Base-by-base conservation (phyloP, 2,329 filamentous ascomycete species). In the Fusarium gaditjirri region DNA sequence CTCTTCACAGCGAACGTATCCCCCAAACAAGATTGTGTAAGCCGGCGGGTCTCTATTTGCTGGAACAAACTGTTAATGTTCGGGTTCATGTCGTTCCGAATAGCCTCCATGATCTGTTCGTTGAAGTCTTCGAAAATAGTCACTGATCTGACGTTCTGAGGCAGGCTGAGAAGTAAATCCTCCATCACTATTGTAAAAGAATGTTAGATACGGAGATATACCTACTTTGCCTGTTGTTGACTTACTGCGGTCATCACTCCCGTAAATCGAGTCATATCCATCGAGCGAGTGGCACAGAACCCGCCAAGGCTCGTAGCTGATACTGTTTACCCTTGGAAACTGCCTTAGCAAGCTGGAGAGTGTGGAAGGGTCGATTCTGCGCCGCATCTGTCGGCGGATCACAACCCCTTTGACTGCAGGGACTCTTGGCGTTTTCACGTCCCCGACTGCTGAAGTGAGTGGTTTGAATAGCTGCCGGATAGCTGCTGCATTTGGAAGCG, bases 111-210 rank as follows among this genome's bases (percentile, higher is more conserved):
- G 25, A 56, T 44, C 8, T 36, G 29, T 23, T 56, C 38, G 31
- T 61, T 61, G 25, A 56, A 61, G 21, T 56, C 49, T 23, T 61
- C 38, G 9, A 61, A 61, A 25, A 61, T 56, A 6, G 38, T 21
- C 14, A 31, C 21, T 29, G 49, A 61, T 43, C 31, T 61, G 31
- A 61, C 25, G 17, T 29, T 21, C n/a, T 56, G 11, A 7, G 49
- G 31, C 12, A 54, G 25, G 14, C 6, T 8, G 6, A 10, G 6
- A 16, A 52, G n/a, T 7, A n/a, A 14, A 35, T 6, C 12, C n/a
- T 21, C 27, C 19, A 29, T 11, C 8, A 10, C 31, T 36, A 16
- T 52, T 52, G 46, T n/a, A 35, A 8, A 25, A 35, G 31, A 33
- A n/a, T 49, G 17, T 36, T 35, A 36, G 47, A 52, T 52, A 36